Evolutionary conservation across 345 rosid species (phyloP).

Genomic region (Aurinia saxatilis): DNA sequence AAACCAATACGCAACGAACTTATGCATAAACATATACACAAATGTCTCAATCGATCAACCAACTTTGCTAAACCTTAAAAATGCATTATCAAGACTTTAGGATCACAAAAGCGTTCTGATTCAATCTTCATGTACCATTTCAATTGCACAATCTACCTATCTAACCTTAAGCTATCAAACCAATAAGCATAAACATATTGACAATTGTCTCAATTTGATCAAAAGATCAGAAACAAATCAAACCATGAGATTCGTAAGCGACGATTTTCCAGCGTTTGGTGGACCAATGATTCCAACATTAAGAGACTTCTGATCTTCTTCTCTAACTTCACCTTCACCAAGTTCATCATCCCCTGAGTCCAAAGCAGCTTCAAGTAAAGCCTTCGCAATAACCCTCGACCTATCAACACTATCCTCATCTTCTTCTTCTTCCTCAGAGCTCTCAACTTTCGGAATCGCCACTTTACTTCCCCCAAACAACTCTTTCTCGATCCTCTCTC

Average conservation of each 20-base stretch:
- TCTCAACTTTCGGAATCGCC: conserved; percentile 25
- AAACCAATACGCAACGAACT: too few species aligned
- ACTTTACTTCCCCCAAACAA: conserved; percentile 39
- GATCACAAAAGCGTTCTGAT: neutral
- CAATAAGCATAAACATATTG: neutral
- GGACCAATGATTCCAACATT: conserved; percentile 91
- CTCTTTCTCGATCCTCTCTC: conserved; percentile 46
- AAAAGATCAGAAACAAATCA: conserved; percentile 11
- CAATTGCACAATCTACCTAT: too few species aligned
- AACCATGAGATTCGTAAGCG: conserved; percentile 81
- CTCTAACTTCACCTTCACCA: conserved; percentile 53
- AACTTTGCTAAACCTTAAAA: neutral
- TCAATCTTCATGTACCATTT: neutral
- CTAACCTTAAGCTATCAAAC: neutral
- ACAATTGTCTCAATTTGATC: neutral
- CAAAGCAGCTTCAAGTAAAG: conserved; percentile 73
- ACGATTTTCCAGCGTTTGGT: conserved; percentile 92
- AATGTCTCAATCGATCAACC: neutral
- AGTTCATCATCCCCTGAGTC: conserved; percentile 51
- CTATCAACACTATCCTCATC: conserved; percentile 43
- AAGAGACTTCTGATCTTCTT: conserved; percentile 92
- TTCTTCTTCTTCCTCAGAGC: conserved; percentile 36
- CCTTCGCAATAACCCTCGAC: conserved; percentile 57
- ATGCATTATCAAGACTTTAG: neutral
- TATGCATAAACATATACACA: neutral